Conservation (phyloP, 2,329 filamentous ascomycete genomes). For the Helicocarpus griseus region DNA sequence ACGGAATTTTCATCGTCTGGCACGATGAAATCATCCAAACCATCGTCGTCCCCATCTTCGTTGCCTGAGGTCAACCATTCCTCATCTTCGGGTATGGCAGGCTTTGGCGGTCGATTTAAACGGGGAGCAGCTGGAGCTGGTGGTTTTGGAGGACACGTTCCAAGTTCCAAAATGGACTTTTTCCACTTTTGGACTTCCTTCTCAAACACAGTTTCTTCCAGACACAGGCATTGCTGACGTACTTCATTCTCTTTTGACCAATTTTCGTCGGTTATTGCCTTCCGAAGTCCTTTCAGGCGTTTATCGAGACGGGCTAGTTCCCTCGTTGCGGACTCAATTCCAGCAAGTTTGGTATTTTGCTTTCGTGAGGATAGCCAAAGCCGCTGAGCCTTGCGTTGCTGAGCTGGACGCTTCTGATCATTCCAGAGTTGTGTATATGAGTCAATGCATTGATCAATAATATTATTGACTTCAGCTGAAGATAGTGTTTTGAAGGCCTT, state of each 20-base stretch:
- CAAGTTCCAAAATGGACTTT: slow-evolving; percentile 30
- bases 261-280: slow-evolving; percentile 42
- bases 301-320: slow-evolving; percentile 35
- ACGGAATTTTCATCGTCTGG: slow-evolving; percentile 12
- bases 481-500: slow-evolving; percentile 26
- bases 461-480: slow-evolving; percentile 38
- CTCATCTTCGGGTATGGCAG: slow-evolving; percentile 13
- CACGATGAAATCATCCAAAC: slow-evolving; percentile 24
- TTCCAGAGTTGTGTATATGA: slow-evolving; percentile 48
- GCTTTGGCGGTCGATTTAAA: slow-evolving; percentile 4
- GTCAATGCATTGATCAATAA: slow-evolving; percentile 47
- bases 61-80: slow-evolving; percentile 26
- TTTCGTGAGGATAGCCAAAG: slow-evolving; percentile 52
- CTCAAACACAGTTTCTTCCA: slow-evolving; percentile 58
- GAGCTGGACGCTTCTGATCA: slow-evolving; percentile 46
- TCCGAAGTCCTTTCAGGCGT: slow-evolving; percentile 48
- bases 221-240: slow-evolving; percentile 43
- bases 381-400: slow-evolving; percentile 47
- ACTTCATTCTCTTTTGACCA: slow-evolving; percentile 49
- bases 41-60: slow-evolving; percentile 10
- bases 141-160: slow-evolving; percentile 22
- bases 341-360: slow-evolving; percentile 28
- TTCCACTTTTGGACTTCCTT: slow-evolving; percentile 39
- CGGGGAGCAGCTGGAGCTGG: slow-evolving; percentile 5
- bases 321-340: slow-evolving; percentile 38